phyloP scores from a whole-genome alignment of 805 yeast genomes.

The Candida ascalaphidarum region DNA sequence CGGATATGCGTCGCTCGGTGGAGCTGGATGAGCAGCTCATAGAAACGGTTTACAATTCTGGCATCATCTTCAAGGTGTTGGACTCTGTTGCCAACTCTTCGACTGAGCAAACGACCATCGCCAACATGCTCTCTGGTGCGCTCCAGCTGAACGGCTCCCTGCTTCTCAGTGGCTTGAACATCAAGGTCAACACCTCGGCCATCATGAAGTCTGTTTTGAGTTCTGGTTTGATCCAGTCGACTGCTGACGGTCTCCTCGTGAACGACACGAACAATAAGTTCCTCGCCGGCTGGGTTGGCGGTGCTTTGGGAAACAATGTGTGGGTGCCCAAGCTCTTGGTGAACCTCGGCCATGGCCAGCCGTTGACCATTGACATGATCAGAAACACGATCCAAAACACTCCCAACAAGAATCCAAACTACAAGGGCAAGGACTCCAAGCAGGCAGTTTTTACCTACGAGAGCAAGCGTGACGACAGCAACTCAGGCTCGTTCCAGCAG shows the following conservation, averaged over 20 bases:
- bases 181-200: constrained; percentile 15
- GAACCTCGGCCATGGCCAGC: constrained; percentile 25
- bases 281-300: constrained; percentile 18
- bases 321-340: constrained; percentile 21
- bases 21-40: constrained; percentile 4
- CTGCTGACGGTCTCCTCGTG: constrained; percentile 15
- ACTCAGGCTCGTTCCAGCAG: constrained; percentile 21
- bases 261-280: constrained; percentile 19
- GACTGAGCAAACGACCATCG: too few species aligned
- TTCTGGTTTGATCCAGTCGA: constrained; percentile 20
- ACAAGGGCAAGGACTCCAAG: constrained; percentile 2
- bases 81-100: constrained; percentile 20
- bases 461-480: constrained; percentile 5
- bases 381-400: constrained; percentile 20
- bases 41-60: constrained; percentile 14
- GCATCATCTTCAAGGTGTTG: constrained; percentile 14
- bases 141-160: too few species aligned
- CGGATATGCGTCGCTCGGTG: constrained; percentile 3
- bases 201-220: constrained; percentile 11
- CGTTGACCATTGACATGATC: constrained; percentile 19
- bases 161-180: constrained; percentile 6
- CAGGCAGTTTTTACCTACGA: background rate
- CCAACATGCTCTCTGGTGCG: too few species aligned
- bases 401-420: constrained; percentile 19
- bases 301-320: constrained; percentile 14